Conservation (phyloP, 306 rosid genomes). For the Cicer cuneatum region DNA sequence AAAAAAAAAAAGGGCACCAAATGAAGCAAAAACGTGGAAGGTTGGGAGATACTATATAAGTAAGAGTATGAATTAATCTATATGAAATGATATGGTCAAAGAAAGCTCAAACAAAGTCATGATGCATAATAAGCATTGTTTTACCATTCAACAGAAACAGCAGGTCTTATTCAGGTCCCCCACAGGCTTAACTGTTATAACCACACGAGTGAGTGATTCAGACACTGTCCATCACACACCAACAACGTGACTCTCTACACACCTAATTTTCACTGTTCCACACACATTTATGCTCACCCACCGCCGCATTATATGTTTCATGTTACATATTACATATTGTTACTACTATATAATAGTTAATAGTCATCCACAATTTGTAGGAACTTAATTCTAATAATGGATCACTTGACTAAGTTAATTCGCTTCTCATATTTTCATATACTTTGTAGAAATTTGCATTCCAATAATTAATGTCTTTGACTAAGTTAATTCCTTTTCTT, state of each 20-base stretch:
- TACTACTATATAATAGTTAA: neutral
- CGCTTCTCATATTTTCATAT: neutral
- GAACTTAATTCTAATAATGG: constrained; percentile 27
- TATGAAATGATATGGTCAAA: constrained; percentile 10
- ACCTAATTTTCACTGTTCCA: constrained; percentile 25
- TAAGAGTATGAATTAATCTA: neutral
- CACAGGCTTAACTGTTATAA: constrained; percentile 45
- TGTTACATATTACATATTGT: neutral
- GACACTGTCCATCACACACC: constrained; percentile 33
- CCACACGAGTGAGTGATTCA: constrained; percentile 54
- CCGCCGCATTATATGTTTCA: constrained; percentile 40
- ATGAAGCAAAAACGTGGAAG: constrained; percentile 46
- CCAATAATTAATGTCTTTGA: constrained; percentile 37
- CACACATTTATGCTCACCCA: constrained; percentile 37
- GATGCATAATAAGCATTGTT: neutral
- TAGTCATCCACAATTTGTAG: constrained; percentile 29
- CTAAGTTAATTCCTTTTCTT: constrained; percentile 10
- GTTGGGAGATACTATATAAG: neutral
- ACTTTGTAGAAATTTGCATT: constrained; percentile 23
- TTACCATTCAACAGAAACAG: constrained; percentile 34
- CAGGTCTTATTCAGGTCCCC: constrained; percentile 50
- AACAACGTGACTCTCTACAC: constrained; percentile 31
- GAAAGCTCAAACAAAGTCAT: constrained; percentile 36
- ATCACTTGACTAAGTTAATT: constrained; percentile 35
- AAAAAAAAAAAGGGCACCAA: constrained; percentile 15